These are phyloP conservation scores for Phialophora expanda DNA, from an alignment of 2,329 filamentous ascomycete species.

Conservation along the genomic window DNA sequence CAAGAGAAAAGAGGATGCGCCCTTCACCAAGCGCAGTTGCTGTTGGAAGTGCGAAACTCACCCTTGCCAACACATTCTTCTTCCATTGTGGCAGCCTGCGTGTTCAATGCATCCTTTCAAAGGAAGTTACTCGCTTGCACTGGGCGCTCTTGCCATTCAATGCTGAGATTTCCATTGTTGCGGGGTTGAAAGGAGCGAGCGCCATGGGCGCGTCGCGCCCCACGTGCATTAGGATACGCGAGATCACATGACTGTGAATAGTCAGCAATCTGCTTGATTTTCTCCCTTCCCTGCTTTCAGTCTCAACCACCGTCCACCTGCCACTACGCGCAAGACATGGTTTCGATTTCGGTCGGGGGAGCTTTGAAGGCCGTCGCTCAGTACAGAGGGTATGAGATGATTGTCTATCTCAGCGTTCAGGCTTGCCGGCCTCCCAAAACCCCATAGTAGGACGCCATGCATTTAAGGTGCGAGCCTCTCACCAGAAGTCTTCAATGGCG, in stretches of 20 bases:
- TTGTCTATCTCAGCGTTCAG: no score
- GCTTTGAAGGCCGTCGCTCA: no score
- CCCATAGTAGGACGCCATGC: no score
- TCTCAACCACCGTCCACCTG: no score
- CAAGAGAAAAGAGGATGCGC: neutral
- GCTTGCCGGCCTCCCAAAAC: no score
- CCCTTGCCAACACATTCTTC: conserved; percentile 5
- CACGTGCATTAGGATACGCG: neutral
- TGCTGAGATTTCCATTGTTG: neutral
- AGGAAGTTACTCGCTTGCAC: neutral
- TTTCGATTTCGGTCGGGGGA: no score
- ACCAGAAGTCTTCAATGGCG: no score
- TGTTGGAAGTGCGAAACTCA: conserved; percentile 6
- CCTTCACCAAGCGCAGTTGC: no score
- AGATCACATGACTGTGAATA: neutral
- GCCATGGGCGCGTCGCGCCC: neutral
- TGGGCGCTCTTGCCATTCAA: neutral
- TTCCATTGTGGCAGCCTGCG: neutral
- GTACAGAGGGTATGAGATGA: no score
- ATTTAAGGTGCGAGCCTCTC: no score
- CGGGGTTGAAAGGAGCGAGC: neutral
- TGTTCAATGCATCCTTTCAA: neutral
- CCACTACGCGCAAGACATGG: no score
- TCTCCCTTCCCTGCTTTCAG: no score
- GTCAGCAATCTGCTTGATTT: neutral